Conservation (phyloP, 176 grass and related monocot species). For the Zea luxurians region DNA sequence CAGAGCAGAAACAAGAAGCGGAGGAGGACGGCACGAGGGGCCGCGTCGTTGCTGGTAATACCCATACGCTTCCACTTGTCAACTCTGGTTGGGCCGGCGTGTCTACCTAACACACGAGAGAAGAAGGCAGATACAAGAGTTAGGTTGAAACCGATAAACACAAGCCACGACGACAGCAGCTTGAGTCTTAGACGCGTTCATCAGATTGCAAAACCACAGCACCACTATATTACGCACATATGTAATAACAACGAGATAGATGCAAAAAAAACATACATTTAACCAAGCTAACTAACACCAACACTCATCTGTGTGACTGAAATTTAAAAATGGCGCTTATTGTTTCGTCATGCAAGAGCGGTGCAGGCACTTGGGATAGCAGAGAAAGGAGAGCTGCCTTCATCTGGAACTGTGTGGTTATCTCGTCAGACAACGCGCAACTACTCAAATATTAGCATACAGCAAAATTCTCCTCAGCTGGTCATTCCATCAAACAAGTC, state of each 20-base stretch:
- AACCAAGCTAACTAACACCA: neutral
- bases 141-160: neutral
- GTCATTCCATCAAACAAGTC: conserved; percentile 28
- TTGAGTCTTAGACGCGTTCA: neutral
- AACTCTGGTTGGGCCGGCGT: neutral
- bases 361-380: neutral
- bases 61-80: conserved; percentile 33
- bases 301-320: neutral
- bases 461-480: neutral
- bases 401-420: neutral
- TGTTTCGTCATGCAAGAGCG: neutral
- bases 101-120: conserved; percentile 27
- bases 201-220: neutral
- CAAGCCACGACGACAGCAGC: neutral
- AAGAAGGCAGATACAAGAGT: neutral
- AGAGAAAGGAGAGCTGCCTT: neutral
- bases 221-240: neutral
- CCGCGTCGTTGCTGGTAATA: conserved; percentile 8
- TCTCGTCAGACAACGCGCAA: neutral
- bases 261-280: neutral
- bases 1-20: conserved; percentile 21
- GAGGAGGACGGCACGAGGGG: conserved; percentile 10
- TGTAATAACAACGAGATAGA: neutral
- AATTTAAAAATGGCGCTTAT: neutral
- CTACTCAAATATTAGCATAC: neutral